Percentiles rank a stretch among this genome's conserved stretches.
Conservation (phyloP, 2,329 filamentous ascomycete genomes). For the Pseudohalonectria lignicola region DNA sequence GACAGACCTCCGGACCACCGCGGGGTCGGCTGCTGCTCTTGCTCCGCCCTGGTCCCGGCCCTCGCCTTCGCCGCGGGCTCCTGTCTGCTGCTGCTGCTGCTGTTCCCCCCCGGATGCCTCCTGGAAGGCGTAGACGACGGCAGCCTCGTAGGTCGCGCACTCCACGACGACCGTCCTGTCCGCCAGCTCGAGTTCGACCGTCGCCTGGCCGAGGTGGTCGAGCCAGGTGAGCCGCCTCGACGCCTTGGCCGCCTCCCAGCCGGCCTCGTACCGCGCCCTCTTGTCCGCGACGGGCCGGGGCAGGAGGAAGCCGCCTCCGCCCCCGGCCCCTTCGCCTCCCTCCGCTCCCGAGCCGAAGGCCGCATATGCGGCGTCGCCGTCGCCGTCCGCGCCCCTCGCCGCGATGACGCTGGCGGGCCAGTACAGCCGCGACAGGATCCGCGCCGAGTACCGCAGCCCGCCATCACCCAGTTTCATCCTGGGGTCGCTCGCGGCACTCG, state of each 20-base stretch:
- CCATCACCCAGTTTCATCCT: slow-evolving; percentile 14
- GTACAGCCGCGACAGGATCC: slow-evolving; percentile 84
- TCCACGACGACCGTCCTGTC: slow-evolving; percentile 67
- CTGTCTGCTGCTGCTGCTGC: neutral
- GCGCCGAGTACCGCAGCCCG: slow-evolving; percentile 50
- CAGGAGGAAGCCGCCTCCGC: too few relatives aligned
- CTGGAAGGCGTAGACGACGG: slow-evolving; percentile 77
- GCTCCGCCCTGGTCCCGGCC: slow-evolving; percentile 12
- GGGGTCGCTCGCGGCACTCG: neutral
- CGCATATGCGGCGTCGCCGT: too few relatives aligned
- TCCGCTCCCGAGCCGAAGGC: too few relatives aligned
- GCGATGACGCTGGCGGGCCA: slow-evolving; percentile 67
- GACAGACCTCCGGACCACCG: slow-evolving; percentile 30
- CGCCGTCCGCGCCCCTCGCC: slow-evolving; percentile 48
- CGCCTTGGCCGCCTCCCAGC: slow-evolving; percentile 71
- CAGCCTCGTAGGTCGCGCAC: slow-evolving; percentile 75
- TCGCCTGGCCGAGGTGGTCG: slow-evolving; percentile 68
- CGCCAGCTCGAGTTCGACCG: slow-evolving; percentile 69
- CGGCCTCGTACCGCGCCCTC: slow-evolving; percentile 60
- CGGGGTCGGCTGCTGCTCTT: slow-evolving; percentile 11
- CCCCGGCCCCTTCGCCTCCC: too few relatives aligned
- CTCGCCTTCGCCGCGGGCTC: slow-evolving; percentile 18
- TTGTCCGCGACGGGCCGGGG: slow-evolving; percentile 46
- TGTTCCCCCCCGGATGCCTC: slow-evolving; percentile 14
- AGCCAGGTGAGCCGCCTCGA: slow-evolving; percentile 85